Conservation (phyloP, 176 grass and related monocot species). For the Phyllostachys edulis region DNA sequence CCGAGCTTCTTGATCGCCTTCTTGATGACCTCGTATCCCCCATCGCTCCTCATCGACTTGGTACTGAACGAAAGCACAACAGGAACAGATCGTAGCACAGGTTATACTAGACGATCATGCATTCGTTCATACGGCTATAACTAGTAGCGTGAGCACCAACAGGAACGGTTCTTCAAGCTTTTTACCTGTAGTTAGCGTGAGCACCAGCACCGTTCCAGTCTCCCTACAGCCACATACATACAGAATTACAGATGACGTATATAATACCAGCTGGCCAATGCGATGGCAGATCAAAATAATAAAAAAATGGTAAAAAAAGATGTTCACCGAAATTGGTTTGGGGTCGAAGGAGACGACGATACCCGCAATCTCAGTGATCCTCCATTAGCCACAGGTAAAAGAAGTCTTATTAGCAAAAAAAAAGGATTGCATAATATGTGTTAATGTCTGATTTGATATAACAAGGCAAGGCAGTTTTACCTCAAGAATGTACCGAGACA, state of each 20-base stretch:
- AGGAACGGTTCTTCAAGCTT: no score
- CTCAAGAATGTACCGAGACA: slow-evolving; percentile 84
- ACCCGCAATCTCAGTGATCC: slow-evolving; percentile 75
- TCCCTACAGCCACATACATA: slow-evolving; percentile 33
- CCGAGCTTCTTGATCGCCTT: slow-evolving; percentile 65
- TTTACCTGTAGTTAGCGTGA: slow-evolving; percentile 85
- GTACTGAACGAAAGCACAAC: slow-evolving; percentile 40
- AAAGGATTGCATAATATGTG: neutral
- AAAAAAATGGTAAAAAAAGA: neutral
- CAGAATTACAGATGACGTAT: neutral
- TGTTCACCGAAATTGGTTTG: slow-evolving; percentile 67
- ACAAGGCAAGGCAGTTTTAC: slow-evolving; percentile 26
- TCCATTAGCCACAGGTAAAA: slow-evolving; percentile 33
- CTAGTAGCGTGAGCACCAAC: no score
- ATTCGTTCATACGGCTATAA: neutral
- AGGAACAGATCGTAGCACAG: neutral
- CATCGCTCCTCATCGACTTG: slow-evolving; percentile 82
- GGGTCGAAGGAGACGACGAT: slow-evolving; percentile 76
- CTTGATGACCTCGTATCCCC: slow-evolving; percentile 81
- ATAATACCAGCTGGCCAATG: neutral
- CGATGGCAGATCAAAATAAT: neutral
- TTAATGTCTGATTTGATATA: neutral
- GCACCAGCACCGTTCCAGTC: slow-evolving; percentile 94
- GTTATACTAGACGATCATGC: neutral
- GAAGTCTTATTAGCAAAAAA: neutral